Conservation (phyloP, 306 rosid species). For the Parietaria judaica region DNA sequence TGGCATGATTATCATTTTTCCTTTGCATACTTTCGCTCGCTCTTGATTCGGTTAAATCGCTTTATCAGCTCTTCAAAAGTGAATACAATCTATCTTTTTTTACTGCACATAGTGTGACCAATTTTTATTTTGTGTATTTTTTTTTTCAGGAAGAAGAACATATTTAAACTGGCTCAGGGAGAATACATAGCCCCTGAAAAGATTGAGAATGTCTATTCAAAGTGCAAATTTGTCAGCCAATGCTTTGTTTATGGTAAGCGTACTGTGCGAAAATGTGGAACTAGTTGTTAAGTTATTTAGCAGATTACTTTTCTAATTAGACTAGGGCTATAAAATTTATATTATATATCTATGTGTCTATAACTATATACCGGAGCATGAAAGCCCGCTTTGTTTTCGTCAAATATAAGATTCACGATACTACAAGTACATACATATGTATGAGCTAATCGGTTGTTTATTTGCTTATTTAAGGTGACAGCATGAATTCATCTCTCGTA, state of each 20-base stretch:
- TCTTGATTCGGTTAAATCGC: no score
- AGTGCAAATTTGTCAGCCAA: slow-evolving; percentile 78
- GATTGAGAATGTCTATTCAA: slow-evolving; percentile 85
- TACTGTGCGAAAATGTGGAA: not conserved
- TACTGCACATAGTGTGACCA: not conserved
- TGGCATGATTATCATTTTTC: no score
- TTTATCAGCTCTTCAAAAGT: no score
- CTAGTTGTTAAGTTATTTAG: not conserved
- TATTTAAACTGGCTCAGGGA: slow-evolving; percentile 99
- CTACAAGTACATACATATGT: not conserved
- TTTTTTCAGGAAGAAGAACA: slow-evolving; percentile 81
- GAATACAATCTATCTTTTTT: no score
- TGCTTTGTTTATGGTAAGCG: slow-evolving; percentile 77
- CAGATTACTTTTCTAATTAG: no score
- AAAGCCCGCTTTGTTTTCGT: no score
- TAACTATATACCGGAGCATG: no score
- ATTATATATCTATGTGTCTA: no score
- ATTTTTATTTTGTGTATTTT: slow-evolving; percentile 1
- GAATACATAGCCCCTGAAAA: slow-evolving; percentile 99
- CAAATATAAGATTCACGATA: not conserved
- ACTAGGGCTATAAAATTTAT: no score
- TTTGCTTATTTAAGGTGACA: slow-evolving; percentile 56
- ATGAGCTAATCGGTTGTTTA: slow-evolving; percentile 16
- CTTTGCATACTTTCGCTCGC: no score
- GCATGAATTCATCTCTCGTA: slow-evolving; percentile 79